phyloP scores from a whole-genome alignment of 148 eudicot genomes.

The Drosera capensis region DNA sequence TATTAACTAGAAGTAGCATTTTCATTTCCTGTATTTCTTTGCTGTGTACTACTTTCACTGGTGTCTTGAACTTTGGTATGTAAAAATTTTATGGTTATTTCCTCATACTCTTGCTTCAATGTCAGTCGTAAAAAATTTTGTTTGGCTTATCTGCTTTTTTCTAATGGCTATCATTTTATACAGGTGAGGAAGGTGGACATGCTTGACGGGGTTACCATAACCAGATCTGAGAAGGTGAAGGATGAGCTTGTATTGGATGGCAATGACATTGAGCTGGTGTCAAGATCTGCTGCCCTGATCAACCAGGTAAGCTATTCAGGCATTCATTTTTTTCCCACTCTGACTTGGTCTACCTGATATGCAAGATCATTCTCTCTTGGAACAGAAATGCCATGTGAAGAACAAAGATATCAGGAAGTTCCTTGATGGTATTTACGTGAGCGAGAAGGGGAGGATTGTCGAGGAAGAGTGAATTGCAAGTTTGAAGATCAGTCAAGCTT shows the following conservation, averaged over 20 bases:
- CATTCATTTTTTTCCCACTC: neutral
- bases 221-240: conserved; percentile 41
- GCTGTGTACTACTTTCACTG: no score
- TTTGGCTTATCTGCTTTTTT: no score
- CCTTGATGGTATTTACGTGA: conserved; percentile 46
- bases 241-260: conserved; percentile 44
- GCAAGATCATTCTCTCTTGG: no score
- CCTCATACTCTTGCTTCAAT: no score
- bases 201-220: conserved; percentile 39
- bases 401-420: conserved; percentile 47
- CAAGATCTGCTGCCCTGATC: conserved; percentile 35
- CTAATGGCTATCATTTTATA: no score
- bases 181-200: conserved; percentile 50
- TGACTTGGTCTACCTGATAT: no score
- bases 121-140: no score
- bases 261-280: conserved; percentile 40
- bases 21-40: no score
- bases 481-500: no score
- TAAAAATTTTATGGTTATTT: no score
- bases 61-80: no score
- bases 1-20: no score
- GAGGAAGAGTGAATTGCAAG: conserved; percentile 29
- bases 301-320: conserved; percentile 29
- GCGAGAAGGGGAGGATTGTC: conserved; percentile 32
- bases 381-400: conserved; percentile 47